Percentiles rank a stretch among this genome's conserved stretches.
These are phyloP conservation scores for Vigna nakashimae DNA, from an alignment of 306 rosid genomes.

Conservation along the genomic window DNA sequence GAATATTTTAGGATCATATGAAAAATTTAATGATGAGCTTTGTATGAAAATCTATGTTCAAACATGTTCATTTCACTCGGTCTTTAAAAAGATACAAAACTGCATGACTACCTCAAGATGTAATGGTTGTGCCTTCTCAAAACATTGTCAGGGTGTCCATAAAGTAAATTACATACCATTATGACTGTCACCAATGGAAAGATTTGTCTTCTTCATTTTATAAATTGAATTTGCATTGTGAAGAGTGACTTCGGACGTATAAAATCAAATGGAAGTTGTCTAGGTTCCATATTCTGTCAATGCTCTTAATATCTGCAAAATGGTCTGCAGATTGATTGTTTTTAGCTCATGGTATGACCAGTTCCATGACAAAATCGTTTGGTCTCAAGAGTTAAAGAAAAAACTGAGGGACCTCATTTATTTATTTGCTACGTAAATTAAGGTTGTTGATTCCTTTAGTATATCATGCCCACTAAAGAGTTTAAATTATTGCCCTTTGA, in stretches of 20 bases:
- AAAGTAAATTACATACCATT: conserved; percentile 25
- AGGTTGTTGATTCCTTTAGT: background rate
- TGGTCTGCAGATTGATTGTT: background rate
- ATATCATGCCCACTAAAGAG: background rate
- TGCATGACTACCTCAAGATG: conserved; percentile 27
- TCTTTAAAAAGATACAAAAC: conserved; percentile 13
- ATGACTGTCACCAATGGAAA: conserved; percentile 29
- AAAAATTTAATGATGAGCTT: conserved; percentile 19
- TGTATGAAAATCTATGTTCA: background rate
- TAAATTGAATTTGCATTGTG: conserved; percentile 14
- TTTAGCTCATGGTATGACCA: too few species aligned
- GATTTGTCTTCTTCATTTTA: conserved; percentile 6
- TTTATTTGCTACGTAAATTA: background rate
- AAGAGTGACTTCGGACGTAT: background rate
- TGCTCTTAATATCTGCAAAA: conserved; percentile 1
- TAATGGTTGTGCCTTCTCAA: conserved; percentile 31
- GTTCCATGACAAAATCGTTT: background rate
- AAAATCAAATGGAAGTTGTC: background rate
- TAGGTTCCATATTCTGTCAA: conserved; percentile 18
- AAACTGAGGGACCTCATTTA: background rate
- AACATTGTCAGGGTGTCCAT: background rate
- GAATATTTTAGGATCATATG: conserved; percentile 25
- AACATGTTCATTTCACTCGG: conserved; percentile 3
- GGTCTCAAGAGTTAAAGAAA: background rate
- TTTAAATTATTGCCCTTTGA: conserved; percentile 18